Evolutionary conservation across 768 basidiomycete genomes (phyloP), one percentile per base, ranked within the genome.

Genomic region (Phanerodontia chrysosporium): DNA sequence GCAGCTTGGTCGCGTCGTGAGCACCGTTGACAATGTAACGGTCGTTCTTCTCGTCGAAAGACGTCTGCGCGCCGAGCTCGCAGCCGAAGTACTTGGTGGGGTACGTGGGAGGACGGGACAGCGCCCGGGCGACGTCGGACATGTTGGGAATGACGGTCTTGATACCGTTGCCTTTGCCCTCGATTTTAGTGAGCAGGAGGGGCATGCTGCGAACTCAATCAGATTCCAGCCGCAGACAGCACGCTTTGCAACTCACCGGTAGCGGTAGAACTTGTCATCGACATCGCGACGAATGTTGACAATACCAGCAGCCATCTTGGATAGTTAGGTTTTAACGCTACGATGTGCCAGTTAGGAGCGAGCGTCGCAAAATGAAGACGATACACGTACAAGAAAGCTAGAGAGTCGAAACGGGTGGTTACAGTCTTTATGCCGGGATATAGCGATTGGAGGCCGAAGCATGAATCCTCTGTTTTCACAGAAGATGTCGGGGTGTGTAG

Each of bases 41-140:
- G 65, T 99, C 97, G 68, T 92, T 92, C 75, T 93, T 95, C 74
- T 96, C 93, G 73, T 98, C 94, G 70, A 92, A 88, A 22, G 95
- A 89, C 32, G 95, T 96, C 75, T 98, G 96, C 32, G 97, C 97
- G 63, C 97, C 97, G 58, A 98, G 88, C 74, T 99, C 97, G 73
- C 92, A 95, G 30, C 97, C 97, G 68, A 99, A 98, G 81, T 95
- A 99, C 76, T 99, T 99, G 74, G 96, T 98, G 62, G 96, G 90
- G 73, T 98, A 97, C 45, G 95, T 84, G 27, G 97, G 90, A 60
- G 96, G 96, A 59, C 97, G 89, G 69, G 88, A 92, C 64, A 99
- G 84, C 46, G 97, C 95, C 63, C 93, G 89, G 49, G 96, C 93
- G 64, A 99, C 89, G 74, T 98, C 97, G 60, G 92, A 85, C 94